Conservation (phyloP, 306 rosid species). For the Bauhinia variegata region DNA sequence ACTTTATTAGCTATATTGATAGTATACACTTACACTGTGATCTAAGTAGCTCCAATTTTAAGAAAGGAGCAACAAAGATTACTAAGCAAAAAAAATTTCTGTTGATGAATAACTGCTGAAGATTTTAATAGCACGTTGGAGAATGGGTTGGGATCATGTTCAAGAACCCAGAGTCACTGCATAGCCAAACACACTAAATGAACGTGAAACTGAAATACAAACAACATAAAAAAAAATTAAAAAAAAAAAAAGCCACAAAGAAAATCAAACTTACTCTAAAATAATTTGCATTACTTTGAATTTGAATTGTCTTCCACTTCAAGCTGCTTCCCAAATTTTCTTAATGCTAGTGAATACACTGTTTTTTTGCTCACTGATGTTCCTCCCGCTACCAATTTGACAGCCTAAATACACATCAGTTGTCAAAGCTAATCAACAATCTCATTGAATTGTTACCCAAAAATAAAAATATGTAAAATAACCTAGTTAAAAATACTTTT, state of each 20-base stretch:
- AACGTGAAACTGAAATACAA: background rate
- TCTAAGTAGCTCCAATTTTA: too few relatives aligned
- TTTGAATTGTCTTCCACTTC: slow-evolving; percentile 52
- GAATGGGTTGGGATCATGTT: too few relatives aligned
- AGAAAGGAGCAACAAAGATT: background rate
- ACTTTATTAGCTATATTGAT: too few relatives aligned
- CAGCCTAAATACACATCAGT: slow-evolving; percentile 66
- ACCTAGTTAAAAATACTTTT: background rate
- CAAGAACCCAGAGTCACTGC: too few relatives aligned
- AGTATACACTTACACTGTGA: too few relatives aligned
- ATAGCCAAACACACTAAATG: too few relatives aligned
- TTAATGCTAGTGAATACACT: slow-evolving; percentile 76
- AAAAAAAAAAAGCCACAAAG: too few relatives aligned
- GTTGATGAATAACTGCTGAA: background rate
- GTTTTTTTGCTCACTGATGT: slow-evolving; percentile 69
- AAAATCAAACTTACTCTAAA: slow-evolving; percentile 32
- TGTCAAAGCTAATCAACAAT: slow-evolving; percentile 29
- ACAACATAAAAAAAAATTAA: slow-evolving; percentile 16
- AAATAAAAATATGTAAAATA: slow-evolving; percentile 15
- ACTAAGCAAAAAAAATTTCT: background rate
- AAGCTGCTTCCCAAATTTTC: slow-evolving; percentile 74
- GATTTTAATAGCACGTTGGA: background rate
- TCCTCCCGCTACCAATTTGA: slow-evolving; percentile 72
- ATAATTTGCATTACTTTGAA: slow-evolving; percentile 42
- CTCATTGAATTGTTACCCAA: slow-evolving; percentile 3